Conservation (phyloP, 192 early-diverging fungal genomes). For the Umbelopsis sp. region DNA sequence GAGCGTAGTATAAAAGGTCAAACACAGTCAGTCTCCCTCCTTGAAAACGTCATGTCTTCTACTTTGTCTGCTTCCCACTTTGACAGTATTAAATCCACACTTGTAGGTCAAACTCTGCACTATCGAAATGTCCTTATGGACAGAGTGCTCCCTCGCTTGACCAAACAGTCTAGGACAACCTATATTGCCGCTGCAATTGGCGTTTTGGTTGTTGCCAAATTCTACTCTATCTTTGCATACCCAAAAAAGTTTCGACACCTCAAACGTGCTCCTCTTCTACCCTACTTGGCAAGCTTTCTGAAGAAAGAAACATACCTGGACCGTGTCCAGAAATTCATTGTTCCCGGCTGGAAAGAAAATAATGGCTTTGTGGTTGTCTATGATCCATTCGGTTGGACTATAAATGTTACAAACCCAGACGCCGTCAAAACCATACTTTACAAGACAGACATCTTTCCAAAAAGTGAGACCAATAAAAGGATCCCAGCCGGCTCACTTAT, state of each 20-base stretch:
- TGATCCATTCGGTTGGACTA: not conserved
- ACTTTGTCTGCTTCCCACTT: too few relatives aligned
- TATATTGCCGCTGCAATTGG: not conserved
- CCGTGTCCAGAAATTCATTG: not conserved
- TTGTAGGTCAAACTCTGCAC: too few relatives aligned
- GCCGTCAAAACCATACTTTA: conserved; percentile 5
- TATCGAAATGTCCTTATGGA: too few relatives aligned
- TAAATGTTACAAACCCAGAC: not conserved
- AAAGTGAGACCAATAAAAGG: not conserved
- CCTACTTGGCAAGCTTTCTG: not conserved
- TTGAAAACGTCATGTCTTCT: too few relatives aligned
- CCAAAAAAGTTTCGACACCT: not conserved
- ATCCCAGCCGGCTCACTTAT: not conserved
- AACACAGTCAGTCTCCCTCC: too few relatives aligned
- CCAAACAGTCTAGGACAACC: not conserved
- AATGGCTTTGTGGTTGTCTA: not conserved
- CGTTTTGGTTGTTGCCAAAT: not conserved
- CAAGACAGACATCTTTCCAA: conserved; percentile 17
- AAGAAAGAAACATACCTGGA: not conserved
- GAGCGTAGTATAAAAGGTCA: too few relatives aligned
- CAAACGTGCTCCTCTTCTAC: not conserved
- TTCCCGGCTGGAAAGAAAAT: not conserved
- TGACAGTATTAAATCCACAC: too few relatives aligned
- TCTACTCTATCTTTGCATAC: not conserved
- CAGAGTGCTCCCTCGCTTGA: too few relatives aligned